Evolutionary conservation across 2,329 filamentous ascomycete genomes (phyloP), one percentile per base, ranked within the genome.

Genomic region (Pseudogymnoascus sp.): DNA sequence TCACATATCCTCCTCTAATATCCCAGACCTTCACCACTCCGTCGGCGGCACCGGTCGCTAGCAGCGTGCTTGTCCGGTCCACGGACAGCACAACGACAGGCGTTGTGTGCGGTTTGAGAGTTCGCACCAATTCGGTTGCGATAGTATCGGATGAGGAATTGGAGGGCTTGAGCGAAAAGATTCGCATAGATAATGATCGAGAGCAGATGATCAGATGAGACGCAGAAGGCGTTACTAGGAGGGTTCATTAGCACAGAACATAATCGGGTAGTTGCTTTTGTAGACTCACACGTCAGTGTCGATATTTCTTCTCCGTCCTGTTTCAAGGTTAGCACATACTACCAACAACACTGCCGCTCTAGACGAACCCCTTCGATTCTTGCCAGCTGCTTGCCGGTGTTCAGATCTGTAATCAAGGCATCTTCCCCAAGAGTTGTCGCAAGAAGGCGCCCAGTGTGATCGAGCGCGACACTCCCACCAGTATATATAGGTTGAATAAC

Each of bases 21-120:
- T 99, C 94, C 93, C 93, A 99, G 60, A 99, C 87, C 74, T 99
- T 99, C 69, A 97, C 90, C 0, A 89, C 84, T 24, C 94, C 94
- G 71, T 99, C 94, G 3, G 94, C 92, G 58, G 90, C 90, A 65
- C 95, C 94, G 13, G 93, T 97, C 13, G 92, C 94, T 44, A 99
- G 80, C 10, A 99, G 79, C 1, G 93, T 96, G 70, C 92, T 89
- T 1, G 92, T 96, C 60, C 84, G 82, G 73, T 99, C 94, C 64
- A 94, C 85, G 1, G 90, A 86, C 11, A 93, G 80, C 7, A 93
- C 90, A 1, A 96, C 87, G 1, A 97, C 92, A 0, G 95, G 94
- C 2, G 93, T 92, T 0, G 85, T 83, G 72, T 97, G 94, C 6
- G 94, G 92, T 73, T 96, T 97, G 33, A 97, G 75, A 2, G 90